Evolutionary conservation across 2,329 filamentous ascomycete genomes (phyloP).

Genomic region (Cladosporium phlei): DNA sequence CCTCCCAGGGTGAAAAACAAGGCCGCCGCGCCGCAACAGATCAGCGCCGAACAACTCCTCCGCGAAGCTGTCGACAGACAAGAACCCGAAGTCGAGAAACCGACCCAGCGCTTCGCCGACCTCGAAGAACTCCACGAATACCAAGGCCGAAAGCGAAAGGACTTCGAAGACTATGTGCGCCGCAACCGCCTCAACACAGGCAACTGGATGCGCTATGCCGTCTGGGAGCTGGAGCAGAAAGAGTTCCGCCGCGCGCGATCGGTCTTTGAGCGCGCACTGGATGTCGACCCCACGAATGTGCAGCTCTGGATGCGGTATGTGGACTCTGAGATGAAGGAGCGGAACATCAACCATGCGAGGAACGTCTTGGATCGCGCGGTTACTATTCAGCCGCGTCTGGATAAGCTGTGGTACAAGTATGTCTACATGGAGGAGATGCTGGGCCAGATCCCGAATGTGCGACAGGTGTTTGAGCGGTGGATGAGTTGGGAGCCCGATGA

Average conservation of each 20-base stretch:
- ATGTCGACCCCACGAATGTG: slow-evolving; percentile 83
- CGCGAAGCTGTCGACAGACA: slow-evolving; percentile 96
- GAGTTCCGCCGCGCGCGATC: slow-evolving; percentile 88
- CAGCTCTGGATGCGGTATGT: slow-evolving; percentile 89
- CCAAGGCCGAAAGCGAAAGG: slow-evolving; percentile 90
- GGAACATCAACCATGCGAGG: slow-evolving; percentile 94
- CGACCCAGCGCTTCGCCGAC: slow-evolving; percentile 91
- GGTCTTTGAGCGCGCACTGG: slow-evolving; percentile 90
- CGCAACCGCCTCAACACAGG: slow-evolving; percentile 94
- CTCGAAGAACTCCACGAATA: slow-evolving; percentile 97
- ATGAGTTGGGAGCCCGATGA: slow-evolving; percentile 98
- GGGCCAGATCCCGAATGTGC: slow-evolving; percentile 83
- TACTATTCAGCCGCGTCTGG: slow-evolving; percentile 79
- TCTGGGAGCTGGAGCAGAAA: slow-evolving; percentile 97
- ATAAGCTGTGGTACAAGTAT: slow-evolving; percentile 99
- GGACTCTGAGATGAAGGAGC: slow-evolving; percentile 90
- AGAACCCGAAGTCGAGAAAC: slow-evolving; percentile 79
- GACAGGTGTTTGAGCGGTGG: slow-evolving; percentile 96
- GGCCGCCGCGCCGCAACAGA: slow-evolving; percentile 75
- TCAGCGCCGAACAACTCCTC: slow-evolving; percentile 93
- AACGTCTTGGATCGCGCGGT: slow-evolving; percentile 95
- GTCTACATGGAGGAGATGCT: slow-evolving; percentile 98
- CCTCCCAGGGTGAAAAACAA: slow-evolving; percentile 99
- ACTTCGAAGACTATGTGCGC: slow-evolving; percentile 96
- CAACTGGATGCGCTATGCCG: slow-evolving; percentile 97